Evolutionary conservation across 257 asterid genomes (phyloP).

Genomic region (Orobanche coerulescens): DNA sequence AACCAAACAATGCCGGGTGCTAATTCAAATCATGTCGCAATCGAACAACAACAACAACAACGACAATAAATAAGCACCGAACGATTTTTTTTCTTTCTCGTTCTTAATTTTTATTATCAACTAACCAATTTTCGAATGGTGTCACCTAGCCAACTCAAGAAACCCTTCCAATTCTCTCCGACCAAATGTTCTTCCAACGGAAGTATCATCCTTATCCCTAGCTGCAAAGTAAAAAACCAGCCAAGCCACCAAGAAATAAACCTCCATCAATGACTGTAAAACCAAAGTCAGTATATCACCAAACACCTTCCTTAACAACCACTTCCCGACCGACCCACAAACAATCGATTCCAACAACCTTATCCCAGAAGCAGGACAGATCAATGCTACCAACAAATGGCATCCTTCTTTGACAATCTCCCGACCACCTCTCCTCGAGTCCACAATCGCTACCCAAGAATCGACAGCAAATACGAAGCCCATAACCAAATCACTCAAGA

Average conservation of each 20-base stretch:
- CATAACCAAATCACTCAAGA: slow-evolving; percentile 45
- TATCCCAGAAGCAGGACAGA: slow-evolving; percentile 44
- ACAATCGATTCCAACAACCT: slow-evolving; percentile 51
- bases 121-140: not conserved
- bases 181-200: slow-evolving; percentile 48
- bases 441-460: slow-evolving; percentile 63
- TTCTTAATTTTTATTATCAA: too few species aligned
- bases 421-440: slow-evolving; percentile 56
- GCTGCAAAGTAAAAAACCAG: slow-evolving; percentile 54
- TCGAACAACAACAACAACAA: too few species aligned
- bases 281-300: slow-evolving; percentile 42
- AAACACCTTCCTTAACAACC: slow-evolving; percentile 33
- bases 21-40: too few species aligned
- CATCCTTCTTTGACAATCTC: slow-evolving; percentile 64
- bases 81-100: too few species aligned
- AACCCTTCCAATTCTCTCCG: slow-evolving; percentile 54
- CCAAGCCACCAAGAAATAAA: slow-evolving; percentile 69
- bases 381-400: slow-evolving; percentile 38
- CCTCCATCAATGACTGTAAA: slow-evolving; percentile 58
- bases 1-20: too few species aligned
- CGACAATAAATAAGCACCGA: too few species aligned
- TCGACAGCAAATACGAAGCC: slow-evolving; percentile 53
- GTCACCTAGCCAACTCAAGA: slow-evolving; percentile 41
- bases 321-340: slow-evolving; percentile 52
- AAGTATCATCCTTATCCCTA: slow-evolving; percentile 41